Evolutionary conservation across 306 rosid species (phyloP), one percentile per base, ranked within the genome.

Genomic region (Quercus suber): DNA sequence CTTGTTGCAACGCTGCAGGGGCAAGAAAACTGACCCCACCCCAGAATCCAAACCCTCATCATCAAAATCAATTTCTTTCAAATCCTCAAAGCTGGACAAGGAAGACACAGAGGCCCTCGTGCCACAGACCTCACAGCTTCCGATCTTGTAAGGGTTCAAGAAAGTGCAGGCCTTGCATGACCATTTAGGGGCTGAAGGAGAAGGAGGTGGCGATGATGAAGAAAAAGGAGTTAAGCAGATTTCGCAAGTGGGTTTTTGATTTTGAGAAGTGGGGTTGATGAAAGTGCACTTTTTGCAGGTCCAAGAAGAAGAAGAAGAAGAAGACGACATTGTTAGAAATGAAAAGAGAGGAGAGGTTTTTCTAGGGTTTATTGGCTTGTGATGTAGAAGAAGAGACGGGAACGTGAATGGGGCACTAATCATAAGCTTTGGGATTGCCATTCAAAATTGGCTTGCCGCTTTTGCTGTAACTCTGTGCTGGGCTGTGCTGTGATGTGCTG

Each of bases 151-250:
- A 0, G 90, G 85, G 90, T 94, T 94, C 69, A 92, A 76, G 75
- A 94, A 89, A 55, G 97, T 94, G 91, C 99, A 94, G 20, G 92
- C 94, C 78, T 86, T 94, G 91, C 97, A 93, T 5, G 97, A 77
- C 99, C 99, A 94, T 84, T 88, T 90, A 4, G 96, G 76, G 33
- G 82, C 37, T 20, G 84, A 69, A 1, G 90, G 52, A 30, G 93
- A 81, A 27, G 96, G 84, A n/a, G 97, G 82, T 1, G 89, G 58
- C 0, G 89, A 6, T 0, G 82, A 21, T 1, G 89, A 43, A 0
- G 91, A 55, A 2, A 94, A 74, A 0, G 91, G 80, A 63, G 51
- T 35, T 0, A 81, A 71, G 74, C 99, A 94, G 81, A 89, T 87
- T 89, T 87, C 79, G 83, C 99, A 94, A 25, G 88, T n/a, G 68